Base-by-base conservation (phyloP, 2,329 filamentous ascomycete genomes). In the Calonectria pseudoturangicola region DNA sequence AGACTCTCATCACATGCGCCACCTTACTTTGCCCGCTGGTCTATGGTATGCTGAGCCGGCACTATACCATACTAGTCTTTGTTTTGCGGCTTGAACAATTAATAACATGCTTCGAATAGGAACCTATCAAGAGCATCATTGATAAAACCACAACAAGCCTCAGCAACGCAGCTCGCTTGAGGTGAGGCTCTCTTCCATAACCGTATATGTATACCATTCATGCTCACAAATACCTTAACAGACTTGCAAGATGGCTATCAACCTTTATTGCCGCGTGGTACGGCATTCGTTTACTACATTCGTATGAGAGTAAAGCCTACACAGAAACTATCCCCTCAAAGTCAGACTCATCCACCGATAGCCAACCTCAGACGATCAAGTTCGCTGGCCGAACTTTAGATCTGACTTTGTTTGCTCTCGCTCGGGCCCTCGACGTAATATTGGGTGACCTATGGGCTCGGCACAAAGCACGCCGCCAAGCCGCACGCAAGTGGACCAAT, bases 331-430 rank as follows among this genome's bases (percentile, higher is more conserved):
- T 83, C 3, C 75, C 82, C 30, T 74, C 77, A 58, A 81, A 83
- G 73, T 76, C 80, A 3, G 79, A 81, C 47, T 74, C 75, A 16
- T 72, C 81, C 21, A 75, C 80, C 15, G 75, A 73, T 43, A 74
- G 73, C n/a, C 73, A 80, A 71, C 76, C 79, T 66, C 75, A 68
- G 77, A 77, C 73, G n/a, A 73, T 73, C 68, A 80, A 76, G 66
- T 77, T 82, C 73, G 93, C 92, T 13, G 95, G 95, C 54, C 91
- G 92, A 77, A 96, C 95, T 2, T 88, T 97, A 73, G 95, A 97
- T 81, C 87, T 97, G 39, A 96, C 94, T 0, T 86, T 97, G n/a
- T 96, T 97, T 81, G 91, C 93, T 13, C 87, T 90, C 56, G 92
- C 91, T 13, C 89, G 94, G 76, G 95, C 95, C 54, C 80, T 94